Base-by-base conservation (phyloP, 2,329 filamentous ascomycete species). In the Pseudopithomyces maydicus region DNA sequence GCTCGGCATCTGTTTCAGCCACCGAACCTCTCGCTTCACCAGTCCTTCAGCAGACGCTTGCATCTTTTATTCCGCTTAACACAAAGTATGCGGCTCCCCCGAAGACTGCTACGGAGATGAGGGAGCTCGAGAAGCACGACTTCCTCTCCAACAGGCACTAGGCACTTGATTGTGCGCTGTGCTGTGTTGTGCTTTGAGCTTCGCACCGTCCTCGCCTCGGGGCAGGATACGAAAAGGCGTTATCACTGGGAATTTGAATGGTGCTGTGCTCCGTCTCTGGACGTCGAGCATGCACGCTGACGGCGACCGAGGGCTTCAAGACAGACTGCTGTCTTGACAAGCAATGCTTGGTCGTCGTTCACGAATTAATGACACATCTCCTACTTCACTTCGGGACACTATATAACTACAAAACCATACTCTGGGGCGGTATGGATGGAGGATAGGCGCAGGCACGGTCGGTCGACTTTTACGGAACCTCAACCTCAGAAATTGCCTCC, bases 51-150 rank as follows among this genome's bases (percentile, higher is more conserved):
- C 62, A 65, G 55, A 58, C 67, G 61, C 54, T 63, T 57, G 68
- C 70, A 55, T 45, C 70, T 67, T 73, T 73, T 68, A 58, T 75
- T 46, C 62, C 71, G 61, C 68, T 75, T 65, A 75, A 75, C 60
- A 56, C 65, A 54, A 71, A 71, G 65, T 66, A 68, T 63, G 54
- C 61, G 56, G 58, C 65, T 62, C 66, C 69, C 41, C 59, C 68
- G 56, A 53, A 56, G 55, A 56, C 61, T 58, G 43, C 59, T 48
- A 55, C 57, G 62, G 63, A 66, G 56, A 62, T 70, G 64, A 69
- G 54, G 17, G 61, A 57, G 35, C 60, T 56, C 19, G 64, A 65
- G 50, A 63, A 62, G 47, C 59, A 61, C 54, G 58, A 58, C 46
- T 74, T 74, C 62, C 53, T 74, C 48, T 71, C 68, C 57, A 74